These are phyloP conservation scores for Galerina marginata DNA, from an alignment of 768 basidiomycete genomes.

Conservation along the genomic window DNA sequence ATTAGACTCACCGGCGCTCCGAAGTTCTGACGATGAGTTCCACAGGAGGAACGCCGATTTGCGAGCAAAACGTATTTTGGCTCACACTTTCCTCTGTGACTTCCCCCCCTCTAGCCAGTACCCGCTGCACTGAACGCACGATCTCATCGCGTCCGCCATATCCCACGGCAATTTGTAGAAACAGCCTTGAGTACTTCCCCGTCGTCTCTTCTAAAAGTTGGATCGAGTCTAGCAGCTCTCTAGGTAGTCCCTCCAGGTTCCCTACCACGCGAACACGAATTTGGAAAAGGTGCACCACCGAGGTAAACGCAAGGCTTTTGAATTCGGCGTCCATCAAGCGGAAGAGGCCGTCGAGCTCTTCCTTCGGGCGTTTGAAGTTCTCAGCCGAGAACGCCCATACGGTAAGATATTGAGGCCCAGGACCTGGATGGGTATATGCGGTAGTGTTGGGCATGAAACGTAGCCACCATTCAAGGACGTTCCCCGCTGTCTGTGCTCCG, in stretches of 20 bases:
- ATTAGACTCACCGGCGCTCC: background rate
- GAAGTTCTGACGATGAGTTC: background rate
- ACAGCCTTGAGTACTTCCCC: background rate
- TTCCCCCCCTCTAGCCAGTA: background rate
- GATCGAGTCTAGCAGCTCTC: background rate
- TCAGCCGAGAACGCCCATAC: slow-evolving; percentile 10
- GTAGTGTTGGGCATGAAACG: slow-evolving; percentile 2
- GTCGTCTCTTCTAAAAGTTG: background rate
- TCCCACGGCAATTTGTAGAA: slow-evolving; percentile 1
- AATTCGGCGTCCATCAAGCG: slow-evolving; percentile 1
- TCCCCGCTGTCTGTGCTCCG: background rate
- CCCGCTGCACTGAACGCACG: background rate
- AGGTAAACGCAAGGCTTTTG: background rate
- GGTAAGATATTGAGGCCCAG: background rate
- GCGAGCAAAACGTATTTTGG: background rate
- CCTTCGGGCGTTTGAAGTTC: background rate
- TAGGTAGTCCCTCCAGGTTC: background rate
- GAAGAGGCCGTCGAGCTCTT: background rate
- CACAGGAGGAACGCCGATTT: background rate
- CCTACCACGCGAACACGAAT: slow-evolving; percentile 2
- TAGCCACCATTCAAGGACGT: slow-evolving; percentile 6
- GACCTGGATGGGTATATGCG: background rate
- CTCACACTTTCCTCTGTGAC: background rate
- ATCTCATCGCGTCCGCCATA: slow-evolving; percentile 5
- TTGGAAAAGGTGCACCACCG: slow-evolving; percentile 3